Evolutionary conservation across 129 eudicot species (phyloP), one percentile per base, ranked within the genome.

Genomic region (Escallonia herrerae): DNA sequence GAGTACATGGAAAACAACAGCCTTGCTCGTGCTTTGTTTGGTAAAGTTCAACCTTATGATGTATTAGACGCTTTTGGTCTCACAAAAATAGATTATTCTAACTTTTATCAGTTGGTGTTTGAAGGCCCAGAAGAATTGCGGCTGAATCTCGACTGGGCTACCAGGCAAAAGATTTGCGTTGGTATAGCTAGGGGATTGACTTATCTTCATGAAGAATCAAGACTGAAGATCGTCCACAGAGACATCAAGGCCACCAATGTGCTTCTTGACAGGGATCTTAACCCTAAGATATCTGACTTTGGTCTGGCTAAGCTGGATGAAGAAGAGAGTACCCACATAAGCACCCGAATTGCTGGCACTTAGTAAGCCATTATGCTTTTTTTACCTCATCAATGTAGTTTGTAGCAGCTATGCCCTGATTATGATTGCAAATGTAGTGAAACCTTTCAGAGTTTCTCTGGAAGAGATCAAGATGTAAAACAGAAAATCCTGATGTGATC

Each of bases 221-320:
- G 72, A 53, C 37, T 83, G 49, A 83, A 80, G 59, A 83, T 83
- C 15, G 80, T 83, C 9, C 84, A 83, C 56, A 78, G 89, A 56
- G 89, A 83, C 71, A 83, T 83, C 49, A 83, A 83, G 69, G 85
- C 89, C 10, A 79, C 85, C 3, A 83, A 83, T 67, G 85, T 83
- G 63, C 80, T 83, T 9, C 85, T 79, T 45, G 89, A 83, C 59
- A 70, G 69, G 52, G 52, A 83, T 55, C 69, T 83, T 38, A 47
- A 73, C 57, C 76, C 85, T 33, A 83, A 80, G 54, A 83, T 83
- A 53, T 83, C 89, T 41, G 89, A 83, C 70, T 83, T 83, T 56
- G 89, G 89, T 7, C 75, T 83, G 50, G 89, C 89, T 48, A 76
- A 70, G 71, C 82, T 79, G 62, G 85, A 72, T 59, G 89, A 83